Evolutionary conservation across 2,329 filamentous ascomycete species (phyloP), one percentile per base, ranked within the genome.

Genomic region (Zymoseptoria crescenta): DNA sequence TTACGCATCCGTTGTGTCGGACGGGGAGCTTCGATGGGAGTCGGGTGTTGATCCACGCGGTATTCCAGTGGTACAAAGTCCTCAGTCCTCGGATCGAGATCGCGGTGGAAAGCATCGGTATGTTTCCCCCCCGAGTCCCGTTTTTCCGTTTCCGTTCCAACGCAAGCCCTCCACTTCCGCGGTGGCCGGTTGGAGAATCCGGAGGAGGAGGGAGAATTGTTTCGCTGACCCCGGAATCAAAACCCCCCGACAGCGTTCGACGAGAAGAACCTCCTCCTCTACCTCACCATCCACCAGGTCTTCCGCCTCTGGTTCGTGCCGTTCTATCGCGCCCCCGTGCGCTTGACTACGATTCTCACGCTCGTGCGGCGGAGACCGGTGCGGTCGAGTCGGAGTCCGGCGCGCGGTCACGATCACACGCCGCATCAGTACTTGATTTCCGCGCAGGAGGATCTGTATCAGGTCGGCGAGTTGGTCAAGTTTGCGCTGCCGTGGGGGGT

Each of bases 41-140:
- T 8, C 80, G 89, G 50, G 84, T 80, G 74, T 70, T 89, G 5
- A 79, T 95, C 19, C 76, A 82, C 53, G 79, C 81, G 65, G 86
- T 96, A 58, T 95, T 90, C 69, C 83, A 85, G 49, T 92, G 88
- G 88, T 93, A 95, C 74, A 89, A 91, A 69, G 87, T 93, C 64
- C 78, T 96, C 70, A 90, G 86, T 62, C 91, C 91, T 0, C 77
- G 79, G 19, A 88, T 94, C 64, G 80, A 86, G 50, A 75, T 93
- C 10, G 75, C 81, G 1, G 78, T 96, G 19, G 82, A 90, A 56
- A 80, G 77, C 29, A 74, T 85, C 19, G 82, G 82, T 83, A 30
- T 8, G 8, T 10, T 30, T 30, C n/a, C n/a, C n/a, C n/a, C n/a
- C n/a, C n/a, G n/a, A n/a, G n/a, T n/a, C n/a, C n/a, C n/a, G n/a